phyloP scores from a whole-genome alignment of 192 early-diverging fungal genomes.

The Pecoramyces ruminantium region DNA sequence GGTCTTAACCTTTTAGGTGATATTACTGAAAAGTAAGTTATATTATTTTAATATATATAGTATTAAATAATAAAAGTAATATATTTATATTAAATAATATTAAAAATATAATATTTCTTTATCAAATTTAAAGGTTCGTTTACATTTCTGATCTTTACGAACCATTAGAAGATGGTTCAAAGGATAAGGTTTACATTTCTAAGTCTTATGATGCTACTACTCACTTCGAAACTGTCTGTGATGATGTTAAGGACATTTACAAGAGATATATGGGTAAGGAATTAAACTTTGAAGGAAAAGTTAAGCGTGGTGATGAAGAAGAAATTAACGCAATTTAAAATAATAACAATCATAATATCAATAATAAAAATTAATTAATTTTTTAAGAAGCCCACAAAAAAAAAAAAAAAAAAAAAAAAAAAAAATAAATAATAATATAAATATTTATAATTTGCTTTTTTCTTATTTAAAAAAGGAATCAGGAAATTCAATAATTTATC shows the following conservation, averaged over 20 bases:
- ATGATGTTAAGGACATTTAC: slow-evolving; percentile 91
- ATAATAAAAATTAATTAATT: background rate
- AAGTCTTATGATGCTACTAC: slow-evolving; percentile 95
- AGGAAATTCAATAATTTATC: too few relatives aligned
- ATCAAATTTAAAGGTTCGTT: slow-evolving; percentile 41
- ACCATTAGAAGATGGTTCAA: slow-evolving; percentile 65
- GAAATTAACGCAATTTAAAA: background rate
- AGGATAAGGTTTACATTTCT: slow-evolving; percentile 75
- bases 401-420: too few relatives aligned
- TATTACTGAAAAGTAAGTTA: slow-evolving; percentile 60
- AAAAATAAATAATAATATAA: too few relatives aligned
- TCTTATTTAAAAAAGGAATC: too few relatives aligned
- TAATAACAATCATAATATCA: background rate
- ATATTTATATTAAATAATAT: too few relatives aligned
- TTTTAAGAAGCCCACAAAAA: background rate
- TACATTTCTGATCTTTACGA: slow-evolving; percentile 69
- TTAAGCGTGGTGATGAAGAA: slow-evolving; percentile 7
- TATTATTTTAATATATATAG: too few relatives aligned
- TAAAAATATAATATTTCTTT: too few relatives aligned
- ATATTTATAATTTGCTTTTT: too few relatives aligned
- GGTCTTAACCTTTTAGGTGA: slow-evolving; percentile 79
- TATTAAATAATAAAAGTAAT: too few relatives aligned
- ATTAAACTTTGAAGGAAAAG: slow-evolving; percentile 3
- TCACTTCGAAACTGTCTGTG: slow-evolving; percentile 96
- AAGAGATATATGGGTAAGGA: slow-evolving; percentile 28